Evolutionary conservation across 176 grass and related monocot species (phyloP), one percentile per base, ranked within the genome.

Genomic region (sorghum (Sorghum bicolor)): DNA sequence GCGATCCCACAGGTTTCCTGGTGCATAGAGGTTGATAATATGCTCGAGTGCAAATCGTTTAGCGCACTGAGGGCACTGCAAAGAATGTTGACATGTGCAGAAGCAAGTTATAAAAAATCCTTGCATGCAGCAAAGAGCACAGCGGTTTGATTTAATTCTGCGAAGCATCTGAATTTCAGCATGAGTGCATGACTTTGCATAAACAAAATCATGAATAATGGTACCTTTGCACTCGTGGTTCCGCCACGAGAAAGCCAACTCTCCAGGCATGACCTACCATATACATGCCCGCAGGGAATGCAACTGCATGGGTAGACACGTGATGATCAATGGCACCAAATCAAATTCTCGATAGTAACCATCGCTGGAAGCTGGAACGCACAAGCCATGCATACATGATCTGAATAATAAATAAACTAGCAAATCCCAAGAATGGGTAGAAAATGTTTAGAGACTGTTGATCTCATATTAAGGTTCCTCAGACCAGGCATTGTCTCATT

Each of bases 201-300:
- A n/a, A n/a, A 72, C 20, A 30, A 70, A 70, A 5, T 10, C 36
- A 38, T 39, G n/a, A 17, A 24, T 10, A 60, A 60, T 60, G 20
- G 67, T 39, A 76, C 74, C 74, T 76, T 76, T 7, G 74, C 74
- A 7, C 3, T 28, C 9, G 5, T 26, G 11, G 8, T 15, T 2
- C 13, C 13, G 5, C 52, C 37, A 58, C 11, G 11, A 24, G n/a
- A 13, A 14, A 77, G 53, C 33, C 52, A 77, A 19, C 3, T 77
- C 50, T 77, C 74, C 22, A 77, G 22, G 53, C 74, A 77, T 9
- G 74, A 60, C 20, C 74, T 77, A 22, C 74, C 74, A 24, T 77
- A 77, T 8, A 77, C 74, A 77, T 77, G 74, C 3, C 74, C 74
- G n/a, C 53, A 77, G 32, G 74, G 74, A 61, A 77, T 77, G 74